A percentile compares a stretch with the other conserved stretches of the same genome.
Conservation (phyloP, 257 asterid genomes). For the Misopates orontium region DNA sequence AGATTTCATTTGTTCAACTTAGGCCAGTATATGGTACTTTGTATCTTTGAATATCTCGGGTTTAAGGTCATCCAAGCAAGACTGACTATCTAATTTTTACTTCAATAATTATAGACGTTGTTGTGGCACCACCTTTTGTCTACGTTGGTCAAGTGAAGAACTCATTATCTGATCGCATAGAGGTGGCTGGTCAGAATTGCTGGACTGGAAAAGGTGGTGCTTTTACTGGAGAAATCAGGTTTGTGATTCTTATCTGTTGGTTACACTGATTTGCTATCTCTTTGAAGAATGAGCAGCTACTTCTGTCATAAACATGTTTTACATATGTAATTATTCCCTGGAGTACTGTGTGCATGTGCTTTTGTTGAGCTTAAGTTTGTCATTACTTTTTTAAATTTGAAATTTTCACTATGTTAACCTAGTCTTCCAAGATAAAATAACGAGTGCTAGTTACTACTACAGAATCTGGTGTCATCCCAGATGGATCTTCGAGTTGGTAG, state of each 20-base stretch:
- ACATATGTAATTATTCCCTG: background rate
- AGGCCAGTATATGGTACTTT: background rate
- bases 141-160: slow-evolving; percentile 92
- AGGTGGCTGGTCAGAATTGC: slow-evolving; percentile 89
- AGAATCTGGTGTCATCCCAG: no score
- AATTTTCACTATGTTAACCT: no score
- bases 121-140: slow-evolving; percentile 94
- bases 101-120: slow-evolving; percentile 67
- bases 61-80: slow-evolving; percentile 6
- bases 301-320: no score
- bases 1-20: slow-evolving; percentile 8
- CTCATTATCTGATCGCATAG: slow-evolving; percentile 65
- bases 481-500: no score
- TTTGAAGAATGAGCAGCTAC: slow-evolving; percentile 20
- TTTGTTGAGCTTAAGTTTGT: slow-evolving; percentile 5
- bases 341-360: slow-evolving; percentile 4
- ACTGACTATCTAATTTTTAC: slow-evolving; percentile 3
- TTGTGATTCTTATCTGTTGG: slow-evolving; percentile 17
- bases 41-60: background rate
- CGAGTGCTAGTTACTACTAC: no score
- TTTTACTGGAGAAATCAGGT: slow-evolving; percentile 99
- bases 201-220: slow-evolving; percentile 99
- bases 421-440: no score
- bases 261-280: background rate
- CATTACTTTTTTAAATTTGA: no score